phyloP scores from a whole-genome alignment of 148 eudicot genomes.

The Silene conica region DNA sequence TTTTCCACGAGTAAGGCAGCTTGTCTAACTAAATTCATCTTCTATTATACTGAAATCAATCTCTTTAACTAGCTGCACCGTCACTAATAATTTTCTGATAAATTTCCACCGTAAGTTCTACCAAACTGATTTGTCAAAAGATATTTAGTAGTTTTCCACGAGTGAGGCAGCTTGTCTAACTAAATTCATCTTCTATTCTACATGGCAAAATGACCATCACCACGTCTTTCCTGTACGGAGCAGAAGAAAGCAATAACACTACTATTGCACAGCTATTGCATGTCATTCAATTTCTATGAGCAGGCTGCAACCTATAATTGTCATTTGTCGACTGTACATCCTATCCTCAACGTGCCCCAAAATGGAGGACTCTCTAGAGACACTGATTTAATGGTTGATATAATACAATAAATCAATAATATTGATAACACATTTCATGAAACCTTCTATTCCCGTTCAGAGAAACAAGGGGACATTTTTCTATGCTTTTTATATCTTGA shows the following conservation, averaged over 20 bases:
- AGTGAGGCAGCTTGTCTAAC: neutral
- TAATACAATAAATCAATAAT: no score
- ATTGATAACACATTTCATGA: neutral
- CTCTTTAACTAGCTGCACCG: neutral
- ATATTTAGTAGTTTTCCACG: no score
- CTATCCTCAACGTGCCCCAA: neutral
- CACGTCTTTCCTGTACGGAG: neutral
- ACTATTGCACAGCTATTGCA: no score
- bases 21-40: no score
- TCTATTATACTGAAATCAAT: neutral
- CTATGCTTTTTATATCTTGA: neutral
- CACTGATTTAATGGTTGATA: neutral
- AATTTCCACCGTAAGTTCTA: neutral
- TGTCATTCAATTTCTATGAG: neutral
- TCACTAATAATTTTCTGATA: neutral
- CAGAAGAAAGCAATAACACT: no score
- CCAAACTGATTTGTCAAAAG: neutral
- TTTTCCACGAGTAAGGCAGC: no score
- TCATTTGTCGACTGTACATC: neutral
- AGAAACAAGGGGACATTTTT: neutral
- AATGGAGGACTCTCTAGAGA: neutral
- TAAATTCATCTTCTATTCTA: no score
- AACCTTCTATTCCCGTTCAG: neutral
- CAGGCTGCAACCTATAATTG: neutral
- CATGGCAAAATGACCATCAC: neutral